Percentiles rank a stretch among this genome's conserved stretches.
phyloP scores from a whole-genome alignment of 345 rosid genomes.

The Litchi chinensis region DNA sequence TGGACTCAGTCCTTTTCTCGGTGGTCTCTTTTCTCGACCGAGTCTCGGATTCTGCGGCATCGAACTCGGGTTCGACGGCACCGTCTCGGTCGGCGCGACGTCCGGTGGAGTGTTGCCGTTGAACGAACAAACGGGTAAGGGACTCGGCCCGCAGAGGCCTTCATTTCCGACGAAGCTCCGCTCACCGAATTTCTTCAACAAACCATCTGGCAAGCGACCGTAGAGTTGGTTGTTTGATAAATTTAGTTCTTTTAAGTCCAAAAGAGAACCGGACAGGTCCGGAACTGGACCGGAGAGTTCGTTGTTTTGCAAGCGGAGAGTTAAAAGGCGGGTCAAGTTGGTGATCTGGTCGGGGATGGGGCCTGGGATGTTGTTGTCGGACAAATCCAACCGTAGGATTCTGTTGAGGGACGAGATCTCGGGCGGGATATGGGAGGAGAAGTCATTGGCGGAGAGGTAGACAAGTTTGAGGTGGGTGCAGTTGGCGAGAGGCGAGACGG shows the following conservation, averaged over 20 bases:
- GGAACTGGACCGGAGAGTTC: slow-evolving; percentile 79
- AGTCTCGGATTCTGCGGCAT: slow-evolving; percentile 54
- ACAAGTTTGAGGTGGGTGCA: slow-evolving; percentile 74
- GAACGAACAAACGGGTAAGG: slow-evolving; percentile 63
- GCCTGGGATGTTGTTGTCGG: slow-evolving; percentile 84
- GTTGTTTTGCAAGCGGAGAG: slow-evolving; percentile 81
- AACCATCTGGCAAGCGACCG: slow-evolving; percentile 60
- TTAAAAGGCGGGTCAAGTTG: slow-evolving; percentile 60
- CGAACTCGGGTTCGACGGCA: slow-evolving; percentile 80
- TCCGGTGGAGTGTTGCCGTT: slow-evolving; percentile 45
- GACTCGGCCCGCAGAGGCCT: slow-evolving; percentile 76
- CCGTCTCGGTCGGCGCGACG: slow-evolving; percentile 39
- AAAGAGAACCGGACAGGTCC: slow-evolving; percentile 57
- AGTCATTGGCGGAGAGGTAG: slow-evolving; percentile 74
- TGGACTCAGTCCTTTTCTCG: slow-evolving; percentile 49
- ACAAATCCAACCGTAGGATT: slow-evolving; percentile 72
- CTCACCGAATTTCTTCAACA: slow-evolving; percentile 59
- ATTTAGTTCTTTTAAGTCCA: slow-evolving; percentile 53
- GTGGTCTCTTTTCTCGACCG: slow-evolving; percentile 22
- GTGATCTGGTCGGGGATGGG: slow-evolving; percentile 50
- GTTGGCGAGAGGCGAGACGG: slow-evolving; percentile 56
- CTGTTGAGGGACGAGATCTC: slow-evolving; percentile 59
- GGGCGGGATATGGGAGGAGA: slow-evolving; percentile 73
- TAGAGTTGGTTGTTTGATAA: slow-evolving; percentile 72
- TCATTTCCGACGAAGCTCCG: slow-evolving; percentile 74